phyloP scores from a whole-genome alignment of 306 rosid genomes.

The Glycine tomentella region DNA sequence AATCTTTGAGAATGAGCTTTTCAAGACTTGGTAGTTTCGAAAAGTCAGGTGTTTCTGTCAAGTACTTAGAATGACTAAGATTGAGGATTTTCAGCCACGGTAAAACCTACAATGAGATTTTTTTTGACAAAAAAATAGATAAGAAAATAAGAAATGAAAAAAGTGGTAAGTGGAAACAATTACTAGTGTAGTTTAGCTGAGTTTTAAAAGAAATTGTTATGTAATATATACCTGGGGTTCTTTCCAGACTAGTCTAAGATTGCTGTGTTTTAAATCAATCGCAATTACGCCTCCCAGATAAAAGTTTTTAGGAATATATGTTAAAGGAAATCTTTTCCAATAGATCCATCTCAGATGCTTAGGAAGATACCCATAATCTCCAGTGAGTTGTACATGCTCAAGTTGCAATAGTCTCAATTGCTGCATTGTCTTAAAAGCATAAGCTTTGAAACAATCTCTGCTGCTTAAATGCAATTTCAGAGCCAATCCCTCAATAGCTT shows the following conservation, averaged over 20 bases:
- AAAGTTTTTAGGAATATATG: constrained; percentile 37
- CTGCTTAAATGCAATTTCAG: background rate
- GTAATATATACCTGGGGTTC: constrained; percentile 40
- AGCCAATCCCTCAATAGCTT: background rate
- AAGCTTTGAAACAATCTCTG: background rate
- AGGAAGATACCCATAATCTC: background rate
- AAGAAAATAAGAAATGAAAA: background rate
- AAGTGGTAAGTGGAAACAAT: background rate
- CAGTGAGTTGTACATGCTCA: background rate
- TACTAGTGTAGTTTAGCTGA: background rate
- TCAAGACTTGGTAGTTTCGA: constrained; percentile 39
- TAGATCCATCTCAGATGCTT: background rate
- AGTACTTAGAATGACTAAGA: constrained; percentile 1
- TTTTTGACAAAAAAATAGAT: constrained; percentile 38
- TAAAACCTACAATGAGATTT: background rate
- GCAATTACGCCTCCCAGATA: constrained; percentile 32
- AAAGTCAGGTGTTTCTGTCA: constrained; percentile 7
- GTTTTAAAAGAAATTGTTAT: background rate
- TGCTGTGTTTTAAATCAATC: constrained; percentile 43
- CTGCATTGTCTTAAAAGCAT: background rate
- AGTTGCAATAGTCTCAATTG: background rate
- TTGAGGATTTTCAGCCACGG: background rate
- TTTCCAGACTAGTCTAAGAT: constrained; percentile 46
- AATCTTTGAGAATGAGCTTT: constrained; percentile 27
- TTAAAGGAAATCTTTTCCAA: constrained; percentile 45